Evolutionary conservation across 345 rosid genomes (phyloP).

Genomic region (Erucastrum elatum): DNA sequence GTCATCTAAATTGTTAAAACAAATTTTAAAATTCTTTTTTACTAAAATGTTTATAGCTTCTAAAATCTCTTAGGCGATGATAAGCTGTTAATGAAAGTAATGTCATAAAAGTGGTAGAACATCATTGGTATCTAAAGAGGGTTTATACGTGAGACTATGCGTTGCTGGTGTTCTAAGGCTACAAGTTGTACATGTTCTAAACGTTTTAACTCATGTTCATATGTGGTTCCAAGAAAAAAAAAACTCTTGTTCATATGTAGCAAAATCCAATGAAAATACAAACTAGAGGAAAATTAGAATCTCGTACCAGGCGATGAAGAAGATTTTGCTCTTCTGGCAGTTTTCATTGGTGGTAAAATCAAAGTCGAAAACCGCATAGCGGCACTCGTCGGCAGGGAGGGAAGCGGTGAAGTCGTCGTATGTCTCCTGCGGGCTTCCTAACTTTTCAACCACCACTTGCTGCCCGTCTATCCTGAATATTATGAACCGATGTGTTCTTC

Average conservation of each 20-base stretch:
- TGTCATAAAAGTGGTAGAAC: too few relatives aligned
- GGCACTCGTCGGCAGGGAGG: conserved; percentile 63
- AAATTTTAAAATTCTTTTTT: too few relatives aligned
- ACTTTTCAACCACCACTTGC: conserved; percentile 61
- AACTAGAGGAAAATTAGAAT: not conserved
- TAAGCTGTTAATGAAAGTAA: too few relatives aligned
- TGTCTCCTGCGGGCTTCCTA: conserved; percentile 49
- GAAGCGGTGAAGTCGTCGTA: conserved; percentile 60
- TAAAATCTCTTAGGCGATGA: too few relatives aligned
- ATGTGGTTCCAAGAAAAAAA: not conserved
- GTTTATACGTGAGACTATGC: too few relatives aligned
- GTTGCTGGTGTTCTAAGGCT: too few relatives aligned
- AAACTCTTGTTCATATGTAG: not conserved
- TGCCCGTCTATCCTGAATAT: conserved; percentile 72
- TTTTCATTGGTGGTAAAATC: conserved; percentile 67
- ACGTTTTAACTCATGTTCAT: not conserved
- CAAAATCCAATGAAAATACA: not conserved
- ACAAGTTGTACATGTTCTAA: not conserved
- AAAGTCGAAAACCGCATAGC: conserved; percentile 47
- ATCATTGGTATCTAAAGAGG: too few relatives aligned
- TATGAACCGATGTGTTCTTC: conserved; percentile 60
- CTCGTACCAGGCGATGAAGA: conserved; percentile 68
- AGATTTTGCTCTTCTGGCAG: conserved; percentile 72
- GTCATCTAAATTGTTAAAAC: not conserved
- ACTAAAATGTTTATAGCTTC: too few relatives aligned